Evolutionary conservation across 2,329 filamentous ascomycete genomes (phyloP), one percentile per base, ranked within the genome.

Genomic region (Colletotrichum zoysiae): DNA sequence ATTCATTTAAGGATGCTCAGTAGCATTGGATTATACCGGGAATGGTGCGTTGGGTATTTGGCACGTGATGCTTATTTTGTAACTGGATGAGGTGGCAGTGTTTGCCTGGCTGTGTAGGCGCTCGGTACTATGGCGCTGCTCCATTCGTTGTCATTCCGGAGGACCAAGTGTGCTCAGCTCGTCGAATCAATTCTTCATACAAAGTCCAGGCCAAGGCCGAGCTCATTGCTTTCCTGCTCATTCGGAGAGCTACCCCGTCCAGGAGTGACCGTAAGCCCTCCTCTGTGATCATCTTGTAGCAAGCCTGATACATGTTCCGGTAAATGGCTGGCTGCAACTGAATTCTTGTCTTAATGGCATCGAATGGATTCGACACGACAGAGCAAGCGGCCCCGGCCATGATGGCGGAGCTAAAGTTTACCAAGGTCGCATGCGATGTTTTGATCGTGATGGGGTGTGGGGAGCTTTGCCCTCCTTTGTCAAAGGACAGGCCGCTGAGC

Each of bases 141-240:
- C 23, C 67, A 30, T 59, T 67, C 50, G 56, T 56, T 46, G 46
- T 57, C 42, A 66, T 55, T 46, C 48, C 40, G 16, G 70, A 50
- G 48, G 71, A 38, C 73, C 69, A 74, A n/a, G 65, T 70, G 48
- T 73, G 73, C 75, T 86, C 84, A 26, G 92, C 92, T 76, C 93
- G 87, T 72, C 95, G 86, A 74, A 98, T 92, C 76, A 98, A 82
- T 81, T 98, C 95, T 83, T 99, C 96, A 79, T 99, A 99, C 51
- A 98, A 87, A 12, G 95, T 98, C 96, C 96, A 99, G 9, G 95
- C 95, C 76, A 98, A 86, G n/a, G 96, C 96, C 64, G 93, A 95
- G 81, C 95, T 98, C 56, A 98, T 83, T 6, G 95, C 95, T 82
- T 99, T 99, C 76, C 96, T 88, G 57, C 91, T 93, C 86, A 98